Percentiles rank a stretch among this genome's conserved stretches.
phyloP scores from a whole-genome alignment of 495 filamentous ascomycete genomes.

The Pseudomonodictys pantanalensis region DNA sequence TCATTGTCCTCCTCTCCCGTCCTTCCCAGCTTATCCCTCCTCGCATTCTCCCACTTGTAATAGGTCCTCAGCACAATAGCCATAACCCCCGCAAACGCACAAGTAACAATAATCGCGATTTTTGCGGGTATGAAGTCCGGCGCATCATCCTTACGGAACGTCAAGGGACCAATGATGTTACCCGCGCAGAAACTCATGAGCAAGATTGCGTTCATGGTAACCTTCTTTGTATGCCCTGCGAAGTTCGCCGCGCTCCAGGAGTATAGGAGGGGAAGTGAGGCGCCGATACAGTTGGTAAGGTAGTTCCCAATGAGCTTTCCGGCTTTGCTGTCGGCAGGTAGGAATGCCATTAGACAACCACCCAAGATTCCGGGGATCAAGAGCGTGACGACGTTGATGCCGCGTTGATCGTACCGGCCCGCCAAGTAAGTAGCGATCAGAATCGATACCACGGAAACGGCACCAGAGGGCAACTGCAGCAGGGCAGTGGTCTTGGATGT shows the following conservation, averaged over 20 bases:
- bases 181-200: conserved; percentile 46
- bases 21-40: background rate
- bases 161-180: conserved; percentile 49
- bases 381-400: conserved; percentile 2
- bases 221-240: conserved; percentile 26
- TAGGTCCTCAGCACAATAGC: background rate
- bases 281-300: conserved; percentile 4
- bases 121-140: conserved; percentile 37
- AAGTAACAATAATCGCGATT: conserved; percentile 12
- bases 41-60: conserved; percentile 9
- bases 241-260: conserved; percentile 16
- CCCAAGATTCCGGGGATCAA: conserved; percentile 17
- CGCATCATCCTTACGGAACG: conserved; percentile 56
- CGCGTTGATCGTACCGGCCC: conserved; percentile 3
- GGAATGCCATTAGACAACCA: conserved; percentile 13
- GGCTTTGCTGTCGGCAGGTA: background rate
- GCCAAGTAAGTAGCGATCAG: conserved; percentile 10
- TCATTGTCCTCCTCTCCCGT: background rate
- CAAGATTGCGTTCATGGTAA: conserved; percentile 53
- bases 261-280: background rate
- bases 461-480: conserved; percentile 22
- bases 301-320: conserved; percentile 9
- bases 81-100: background rate
- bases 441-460: conserved; percentile 13
- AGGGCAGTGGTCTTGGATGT: conserved; percentile 13